A percentile compares a stretch with the other conserved stretches of the same genome.
Conservation (phyloP, 805 yeast species). For the Saturnispora bothae region DNA sequence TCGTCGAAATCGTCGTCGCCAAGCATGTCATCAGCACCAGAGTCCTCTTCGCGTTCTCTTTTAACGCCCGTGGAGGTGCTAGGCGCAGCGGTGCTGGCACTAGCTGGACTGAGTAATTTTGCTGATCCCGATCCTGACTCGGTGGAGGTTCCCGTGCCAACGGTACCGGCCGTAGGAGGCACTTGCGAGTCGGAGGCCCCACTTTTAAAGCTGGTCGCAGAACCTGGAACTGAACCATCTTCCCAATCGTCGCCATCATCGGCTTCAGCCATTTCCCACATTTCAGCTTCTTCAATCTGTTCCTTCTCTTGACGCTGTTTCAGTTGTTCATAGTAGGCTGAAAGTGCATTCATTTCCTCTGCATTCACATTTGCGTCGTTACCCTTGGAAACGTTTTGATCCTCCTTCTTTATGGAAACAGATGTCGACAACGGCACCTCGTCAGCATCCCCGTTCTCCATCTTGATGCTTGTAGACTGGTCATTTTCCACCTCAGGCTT, state of each 20-base stretch:
- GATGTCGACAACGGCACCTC: too few relatives aligned
- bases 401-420: not conserved
- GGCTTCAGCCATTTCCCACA: constrained; percentile 5
- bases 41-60: constrained; percentile 10
- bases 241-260: not conserved
- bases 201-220: too few relatives aligned
- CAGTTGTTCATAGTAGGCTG: constrained; percentile 68
- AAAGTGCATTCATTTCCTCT: constrained; percentile 62
- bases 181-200: too few relatives aligned
- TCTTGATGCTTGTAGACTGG: constrained; percentile 17
- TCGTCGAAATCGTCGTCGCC: constrained; percentile 4
- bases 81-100: not conserved
- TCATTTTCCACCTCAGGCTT: constrained; percentile 14
- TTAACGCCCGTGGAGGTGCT: not conserved
- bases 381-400: not conserved
- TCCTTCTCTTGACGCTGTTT: constrained; percentile 60
- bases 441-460: constrained; percentile 2
- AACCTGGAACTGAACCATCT: not conserved
- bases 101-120: too few relatives aligned
- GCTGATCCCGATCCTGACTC: too few relatives aligned
- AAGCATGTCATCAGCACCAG: constrained; percentile 1
- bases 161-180: not conserved
- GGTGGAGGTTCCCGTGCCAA: too few relatives aligned
- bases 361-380: constrained; percentile 18
- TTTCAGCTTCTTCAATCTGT: constrained; percentile 45